These are phyloP conservation scores for Lepidium sativum DNA, from an alignment of 345 rosid genomes.

Conservation along the genomic window DNA sequence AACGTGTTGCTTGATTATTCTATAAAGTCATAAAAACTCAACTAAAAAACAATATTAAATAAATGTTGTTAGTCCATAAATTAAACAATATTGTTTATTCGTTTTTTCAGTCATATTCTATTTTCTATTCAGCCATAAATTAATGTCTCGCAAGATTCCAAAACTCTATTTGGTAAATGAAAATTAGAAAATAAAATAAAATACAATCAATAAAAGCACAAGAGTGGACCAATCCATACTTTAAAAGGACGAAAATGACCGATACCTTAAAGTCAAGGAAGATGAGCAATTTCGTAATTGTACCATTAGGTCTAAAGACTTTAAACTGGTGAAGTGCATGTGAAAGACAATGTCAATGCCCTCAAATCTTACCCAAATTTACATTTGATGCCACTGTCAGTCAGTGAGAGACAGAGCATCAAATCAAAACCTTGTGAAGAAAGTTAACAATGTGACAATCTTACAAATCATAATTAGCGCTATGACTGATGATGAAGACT, in stretches of 20 bases:
- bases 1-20: neutral
- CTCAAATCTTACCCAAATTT: neutral
- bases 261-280: constrained; percentile 2
- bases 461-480: too few species aligned
- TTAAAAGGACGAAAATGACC: constrained; percentile 17
- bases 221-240: constrained; percentile 28
- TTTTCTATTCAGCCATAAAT: constrained; percentile 10
- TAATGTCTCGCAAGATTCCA: constrained; percentile 16
- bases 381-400: constrained; percentile 25
- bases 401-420: constrained; percentile 29
- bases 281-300: constrained; percentile 8
- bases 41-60: neutral
- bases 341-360: constrained; percentile 6
- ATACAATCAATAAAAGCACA: constrained; percentile 12
- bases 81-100: constrained; percentile 21
- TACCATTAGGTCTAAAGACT: neutral
- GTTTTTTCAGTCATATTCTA: constrained; percentile 5
- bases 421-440: constrained; percentile 13
- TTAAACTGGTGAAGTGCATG: constrained; percentile 13
- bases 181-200: neutral
- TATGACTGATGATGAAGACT: constrained; percentile 12
- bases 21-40: neutral
- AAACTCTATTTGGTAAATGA: neutral
- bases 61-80: constrained; percentile 25
- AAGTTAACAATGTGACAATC: constrained; percentile 9